Conservation (phyloP, 192 early-diverging fungal species). For the Funneliformis mosseae region DNA sequence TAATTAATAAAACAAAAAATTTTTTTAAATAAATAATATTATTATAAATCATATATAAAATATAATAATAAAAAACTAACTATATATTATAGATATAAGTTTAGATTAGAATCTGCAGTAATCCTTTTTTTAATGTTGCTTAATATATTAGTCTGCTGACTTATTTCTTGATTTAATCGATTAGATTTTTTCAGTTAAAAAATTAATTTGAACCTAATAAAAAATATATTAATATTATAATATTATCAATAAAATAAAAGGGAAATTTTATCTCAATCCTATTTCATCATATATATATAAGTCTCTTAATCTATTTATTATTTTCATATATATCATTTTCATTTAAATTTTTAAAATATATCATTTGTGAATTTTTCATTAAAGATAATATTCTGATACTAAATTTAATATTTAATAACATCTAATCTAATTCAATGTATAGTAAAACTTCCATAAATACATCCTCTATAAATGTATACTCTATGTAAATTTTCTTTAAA, state of each 20-base stretch:
- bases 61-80: conserved; percentile 36
- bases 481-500: no score
- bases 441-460: no score
- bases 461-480: no score
- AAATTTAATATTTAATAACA: conserved; percentile 39
- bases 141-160: conserved; percentile 53
- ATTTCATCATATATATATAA: conserved; percentile 45
- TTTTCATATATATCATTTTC: conserved; percentile 42
- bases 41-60: not conserved
- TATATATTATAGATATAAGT: conserved; percentile 43
- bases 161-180: conserved; percentile 61
- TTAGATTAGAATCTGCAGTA: conserved; percentile 43
- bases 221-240: not conserved
- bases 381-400: conserved; percentile 54
- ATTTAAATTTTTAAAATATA: conserved; percentile 49
- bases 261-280: conserved; percentile 23
- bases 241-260: not conserved
- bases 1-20: not conserved
- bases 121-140: conserved; percentile 52
- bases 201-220: conserved; percentile 57
- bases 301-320: conserved; percentile 41
- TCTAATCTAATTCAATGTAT: conserved; percentile 49
- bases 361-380: conserved; percentile 59
- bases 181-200: conserved; percentile 56
- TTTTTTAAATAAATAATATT: not conserved